phyloP scores from a whole-genome alignment of 2,329 filamentous ascomycete genomes.

The Fusarium continuum region DNA sequence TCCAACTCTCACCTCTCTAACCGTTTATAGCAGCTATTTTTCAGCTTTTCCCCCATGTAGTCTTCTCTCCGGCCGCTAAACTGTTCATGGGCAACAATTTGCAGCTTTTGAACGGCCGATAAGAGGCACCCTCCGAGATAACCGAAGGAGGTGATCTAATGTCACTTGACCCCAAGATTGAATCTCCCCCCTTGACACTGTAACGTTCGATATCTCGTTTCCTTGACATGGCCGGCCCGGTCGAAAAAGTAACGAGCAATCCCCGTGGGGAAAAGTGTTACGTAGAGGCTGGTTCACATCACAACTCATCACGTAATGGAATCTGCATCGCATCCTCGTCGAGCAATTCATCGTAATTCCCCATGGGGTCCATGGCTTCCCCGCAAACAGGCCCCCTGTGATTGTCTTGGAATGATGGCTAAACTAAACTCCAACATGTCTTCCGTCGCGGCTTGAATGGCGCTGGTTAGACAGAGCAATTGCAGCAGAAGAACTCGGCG shows the following conservation, averaged over 20 bases:
- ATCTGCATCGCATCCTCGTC: not conserved
- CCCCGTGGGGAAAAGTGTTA: conserved; percentile 26
- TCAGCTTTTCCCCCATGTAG: conserved; percentile 27
- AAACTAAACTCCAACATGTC: not conserved
- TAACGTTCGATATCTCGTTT: too few species aligned
- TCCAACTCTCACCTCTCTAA: not conserved
- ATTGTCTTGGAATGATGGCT: not conserved
- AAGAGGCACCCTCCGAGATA: conserved; percentile 33
- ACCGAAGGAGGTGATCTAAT: conserved; percentile 22
- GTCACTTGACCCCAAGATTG: too few species aligned
- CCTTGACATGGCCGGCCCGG: conserved; percentile 23
- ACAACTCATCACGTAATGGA: conserved; percentile 35
- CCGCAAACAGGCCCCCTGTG: conserved; percentile 14
- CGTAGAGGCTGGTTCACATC: not conserved
- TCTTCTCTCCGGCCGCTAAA: conserved; percentile 6
- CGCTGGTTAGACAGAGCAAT: not conserved
- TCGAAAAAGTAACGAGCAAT: not conserved
- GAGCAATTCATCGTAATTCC: conserved; percentile 15
- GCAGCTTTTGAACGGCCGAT: conserved; percentile 31
- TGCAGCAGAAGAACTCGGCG: not conserved
- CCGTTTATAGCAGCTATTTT: conserved; percentile 32
- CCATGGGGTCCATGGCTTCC: conserved; percentile 31
- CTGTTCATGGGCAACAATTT: conserved; percentile 34
- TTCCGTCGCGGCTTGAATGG: not conserved
- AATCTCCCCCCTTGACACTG: not conserved